These are phyloP conservation scores for Kwoniella heveanensis DNA, from an alignment of 768 basidiomycete genomes.

Conservation along the genomic window DNA sequence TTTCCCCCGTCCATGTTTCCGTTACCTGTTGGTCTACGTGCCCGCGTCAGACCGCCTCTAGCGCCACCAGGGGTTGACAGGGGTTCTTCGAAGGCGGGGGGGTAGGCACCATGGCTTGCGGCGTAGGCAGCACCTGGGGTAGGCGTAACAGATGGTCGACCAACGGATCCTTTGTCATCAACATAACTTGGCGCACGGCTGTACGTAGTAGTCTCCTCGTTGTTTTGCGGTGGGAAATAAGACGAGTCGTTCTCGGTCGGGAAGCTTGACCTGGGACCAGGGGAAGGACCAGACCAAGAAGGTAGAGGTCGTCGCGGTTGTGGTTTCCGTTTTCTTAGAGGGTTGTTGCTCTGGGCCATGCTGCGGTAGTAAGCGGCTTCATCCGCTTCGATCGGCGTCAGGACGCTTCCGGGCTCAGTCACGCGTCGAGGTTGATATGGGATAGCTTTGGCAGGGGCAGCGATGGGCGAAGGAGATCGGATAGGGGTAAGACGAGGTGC, in stretches of 20 bases:
- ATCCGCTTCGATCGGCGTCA: conserved; percentile 37
- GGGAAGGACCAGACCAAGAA: conserved; percentile 43
- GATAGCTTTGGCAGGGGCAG: neutral
- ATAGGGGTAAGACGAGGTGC: conserved; percentile 20
- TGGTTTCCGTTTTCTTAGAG: conserved; percentile 31
- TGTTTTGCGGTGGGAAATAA: conserved; percentile 41
- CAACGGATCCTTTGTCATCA: conserved; percentile 22
- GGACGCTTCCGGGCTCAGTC: conserved; percentile 20
- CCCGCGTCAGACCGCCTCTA: conserved; percentile 1
- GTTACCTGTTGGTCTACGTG: conserved; percentile 10
- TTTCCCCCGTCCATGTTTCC: conserved; percentile 15
- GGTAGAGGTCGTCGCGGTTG: conserved; percentile 28
- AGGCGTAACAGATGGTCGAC: conserved; percentile 26
- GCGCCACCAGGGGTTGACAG: conserved; percentile 1
- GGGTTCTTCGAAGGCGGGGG: conserved; percentile 20
- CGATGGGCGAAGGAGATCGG: conserved; percentile 35
- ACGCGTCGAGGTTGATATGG: conserved; percentile 40
- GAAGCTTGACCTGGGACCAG: conserved; percentile 15
- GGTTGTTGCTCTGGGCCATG: conserved; percentile 38
- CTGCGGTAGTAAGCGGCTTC: conserved; percentile 29
- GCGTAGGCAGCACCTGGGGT: conserved; percentile 18
- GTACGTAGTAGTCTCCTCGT: conserved; percentile 3
- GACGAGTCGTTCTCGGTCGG: conserved; percentile 39
- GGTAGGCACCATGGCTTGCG: conserved; percentile 5
- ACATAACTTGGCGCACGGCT: conserved; percentile 21